These are phyloP conservation scores for Lactifluus subvellereus DNA, from an alignment of 768 basidiomycete genomes.

Conservation along the genomic window DNA sequence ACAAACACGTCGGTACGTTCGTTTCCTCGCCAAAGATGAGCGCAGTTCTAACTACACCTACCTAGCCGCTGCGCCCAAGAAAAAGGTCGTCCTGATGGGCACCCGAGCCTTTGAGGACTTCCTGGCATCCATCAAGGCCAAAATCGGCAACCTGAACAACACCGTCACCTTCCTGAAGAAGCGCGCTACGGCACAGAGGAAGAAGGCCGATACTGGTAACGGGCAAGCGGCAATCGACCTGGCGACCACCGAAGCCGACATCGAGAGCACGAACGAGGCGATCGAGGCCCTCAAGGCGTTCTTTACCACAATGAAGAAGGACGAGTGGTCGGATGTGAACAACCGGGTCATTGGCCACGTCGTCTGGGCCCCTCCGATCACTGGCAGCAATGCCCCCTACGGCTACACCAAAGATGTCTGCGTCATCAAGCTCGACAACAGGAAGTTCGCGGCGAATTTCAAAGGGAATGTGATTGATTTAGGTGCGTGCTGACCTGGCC, in stretches of 20 bases:
- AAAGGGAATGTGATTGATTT: background rate
- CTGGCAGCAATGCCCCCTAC: background rate
- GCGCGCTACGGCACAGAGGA: background rate
- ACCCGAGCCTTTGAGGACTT: background rate
- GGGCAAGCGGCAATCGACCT: background rate
- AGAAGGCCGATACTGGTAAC: background rate
- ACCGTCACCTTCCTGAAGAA: background rate
- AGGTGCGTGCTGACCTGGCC: background rate
- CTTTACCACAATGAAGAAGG: background rate
- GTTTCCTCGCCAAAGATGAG: background rate
- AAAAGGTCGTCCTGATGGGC: background rate
- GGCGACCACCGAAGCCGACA: background rate
- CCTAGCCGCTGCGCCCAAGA: background rate
- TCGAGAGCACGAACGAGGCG: background rate
- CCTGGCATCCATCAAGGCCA: background rate
- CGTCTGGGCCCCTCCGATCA: slow-evolving; percentile 6
- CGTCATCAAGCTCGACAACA: background rate
- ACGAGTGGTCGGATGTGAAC: background rate
- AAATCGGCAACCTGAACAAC: background rate
- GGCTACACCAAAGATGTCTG: background rate
- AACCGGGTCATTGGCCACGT: slow-evolving; percentile 3
- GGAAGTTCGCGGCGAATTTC: background rate
- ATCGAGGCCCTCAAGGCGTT: background rate
- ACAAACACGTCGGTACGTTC: slow-evolving; percentile 15
- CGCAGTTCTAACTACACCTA: background rate